These are phyloP conservation scores for Rhinocladiella similis DNA, from an alignment of 2,329 filamentous ascomycete species.

Conservation along the genomic window DNA sequence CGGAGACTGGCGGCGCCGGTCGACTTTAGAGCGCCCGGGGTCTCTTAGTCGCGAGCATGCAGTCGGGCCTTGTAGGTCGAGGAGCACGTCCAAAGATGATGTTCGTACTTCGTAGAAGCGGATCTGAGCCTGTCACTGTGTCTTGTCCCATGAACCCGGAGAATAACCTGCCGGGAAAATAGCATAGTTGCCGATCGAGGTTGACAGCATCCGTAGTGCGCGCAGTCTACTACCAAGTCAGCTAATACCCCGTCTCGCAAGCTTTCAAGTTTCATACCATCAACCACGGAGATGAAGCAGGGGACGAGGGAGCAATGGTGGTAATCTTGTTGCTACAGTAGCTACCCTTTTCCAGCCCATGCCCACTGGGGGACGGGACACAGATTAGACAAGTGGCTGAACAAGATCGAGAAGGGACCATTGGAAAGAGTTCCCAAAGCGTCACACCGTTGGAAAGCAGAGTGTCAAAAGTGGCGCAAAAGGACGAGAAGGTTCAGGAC, in stretches of 20 bases:
- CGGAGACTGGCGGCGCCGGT: constrained; percentile 8
- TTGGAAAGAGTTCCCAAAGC: background rate
- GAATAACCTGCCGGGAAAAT: background rate
- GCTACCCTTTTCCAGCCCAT: background rate
- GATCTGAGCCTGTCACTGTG: no score
- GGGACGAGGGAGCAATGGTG: background rate
- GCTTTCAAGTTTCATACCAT: background rate
- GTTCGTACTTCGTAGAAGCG: no score
- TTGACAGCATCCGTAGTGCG: background rate
- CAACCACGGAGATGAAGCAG: background rate
- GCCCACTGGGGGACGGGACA: background rate
- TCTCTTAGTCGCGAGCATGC: background rate
- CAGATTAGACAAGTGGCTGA: background rate
- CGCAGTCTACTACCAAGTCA: background rate
- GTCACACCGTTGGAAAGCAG: background rate
- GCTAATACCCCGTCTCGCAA: background rate
- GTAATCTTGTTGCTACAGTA: background rate
- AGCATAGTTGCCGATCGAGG: constrained; percentile 1
- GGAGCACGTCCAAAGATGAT: background rate
- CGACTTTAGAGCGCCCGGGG: constrained; percentile 2
- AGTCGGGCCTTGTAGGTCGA: constrained; percentile 3
- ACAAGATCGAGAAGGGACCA: background rate
- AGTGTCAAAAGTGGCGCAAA: background rate
- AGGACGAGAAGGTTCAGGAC: background rate
- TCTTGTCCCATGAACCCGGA: no score